Evolutionary conservation across 345 rosid species (phyloP).

Genomic region (Heritiera littoralis): DNA sequence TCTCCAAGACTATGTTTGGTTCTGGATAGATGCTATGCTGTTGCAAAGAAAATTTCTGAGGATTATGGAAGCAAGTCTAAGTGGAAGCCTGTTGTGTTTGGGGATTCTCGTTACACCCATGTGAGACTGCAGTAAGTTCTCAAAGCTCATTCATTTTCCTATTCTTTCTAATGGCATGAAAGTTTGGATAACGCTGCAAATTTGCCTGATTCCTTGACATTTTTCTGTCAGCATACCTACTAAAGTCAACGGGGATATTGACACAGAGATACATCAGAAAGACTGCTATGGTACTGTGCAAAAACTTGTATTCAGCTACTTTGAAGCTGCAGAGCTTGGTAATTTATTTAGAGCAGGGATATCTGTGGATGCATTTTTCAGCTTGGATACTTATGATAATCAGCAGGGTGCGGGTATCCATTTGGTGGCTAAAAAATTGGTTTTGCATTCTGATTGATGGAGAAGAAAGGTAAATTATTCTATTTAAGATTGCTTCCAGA

Average conservation of each 20-base stretch:
- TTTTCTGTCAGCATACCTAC: conserved; percentile 59
- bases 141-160: background rate
- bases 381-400: conserved; percentile 71
- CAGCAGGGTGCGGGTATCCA: conserved; percentile 74
- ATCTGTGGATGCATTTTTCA: conserved; percentile 59
- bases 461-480: background rate
- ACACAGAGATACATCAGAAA: conserved; percentile 64
- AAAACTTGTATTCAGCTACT: conserved; percentile 51
- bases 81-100: conserved; percentile 57
- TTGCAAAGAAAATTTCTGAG: conserved; percentile 37
- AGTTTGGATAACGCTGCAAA: background rate
- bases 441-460: conserved; percentile 38
- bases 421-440: conserved; percentile 57
- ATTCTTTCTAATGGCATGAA: background rate
- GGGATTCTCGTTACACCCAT: conserved; percentile 38
- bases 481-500: background rate
- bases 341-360: conserved; percentile 44
- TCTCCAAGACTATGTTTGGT: conserved; percentile 50
- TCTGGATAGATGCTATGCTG: conserved; percentile 64
- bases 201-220: conserved; percentile 2
- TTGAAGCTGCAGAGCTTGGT: conserved; percentile 52
- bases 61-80: conserved; percentile 64
- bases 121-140: conserved; percentile 73
- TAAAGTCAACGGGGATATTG: conserved; percentile 38
- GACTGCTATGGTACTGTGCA: conserved; percentile 52